Conservation (phyloP, 495 filamentous ascomycete species). For the Clohesyomyces aquaticus region DNA sequence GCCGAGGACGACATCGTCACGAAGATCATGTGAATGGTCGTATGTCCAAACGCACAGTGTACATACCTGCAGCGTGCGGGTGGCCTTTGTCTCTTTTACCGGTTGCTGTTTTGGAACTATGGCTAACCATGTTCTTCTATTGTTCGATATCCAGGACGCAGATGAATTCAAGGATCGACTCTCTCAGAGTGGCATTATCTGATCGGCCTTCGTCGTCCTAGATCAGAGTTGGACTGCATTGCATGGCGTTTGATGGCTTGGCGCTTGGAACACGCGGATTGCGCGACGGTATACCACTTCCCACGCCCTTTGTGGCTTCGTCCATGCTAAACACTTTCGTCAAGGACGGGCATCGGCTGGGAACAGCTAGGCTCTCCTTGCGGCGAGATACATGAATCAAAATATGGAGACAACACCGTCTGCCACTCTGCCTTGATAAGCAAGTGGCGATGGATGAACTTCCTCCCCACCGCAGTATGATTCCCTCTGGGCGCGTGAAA, state of each 20-base stretch:
- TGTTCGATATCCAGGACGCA: constrained; percentile 34
- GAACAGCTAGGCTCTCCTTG: neutral
- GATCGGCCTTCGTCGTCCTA: constrained; percentile 16
- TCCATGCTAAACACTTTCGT: constrained; percentile 27
- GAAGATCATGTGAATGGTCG: constrained; percentile 76
- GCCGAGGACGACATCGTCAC: constrained; percentile 92
- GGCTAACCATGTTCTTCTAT: constrained; percentile 33
- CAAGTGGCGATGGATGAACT: constrained; percentile 38
- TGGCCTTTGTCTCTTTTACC: constrained; percentile 1
- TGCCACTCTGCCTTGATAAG: constrained; percentile 34
- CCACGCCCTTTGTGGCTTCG: constrained; percentile 16
- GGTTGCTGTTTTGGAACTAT: constrained; percentile 9
- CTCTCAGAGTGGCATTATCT: constrained; percentile 39
- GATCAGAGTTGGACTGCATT: constrained; percentile 14
- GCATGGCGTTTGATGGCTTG: constrained; percentile 20
- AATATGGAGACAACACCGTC: constrained; percentile 30
- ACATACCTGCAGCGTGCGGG: constrained; percentile 9
- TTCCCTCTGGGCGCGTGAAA: neutral
- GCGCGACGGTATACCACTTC: constrained; percentile 36
- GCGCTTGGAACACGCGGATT: constrained; percentile 26
- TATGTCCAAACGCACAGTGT: constrained; percentile 12
- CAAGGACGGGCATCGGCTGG: constrained; percentile 10
- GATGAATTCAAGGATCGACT: constrained; percentile 39
- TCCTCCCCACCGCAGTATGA: constrained; percentile 5
- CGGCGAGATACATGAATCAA: neutral